Base-by-base conservation (phyloP, 2,329 filamentous ascomycete species). In the Calonectria leucothoes region DNA sequence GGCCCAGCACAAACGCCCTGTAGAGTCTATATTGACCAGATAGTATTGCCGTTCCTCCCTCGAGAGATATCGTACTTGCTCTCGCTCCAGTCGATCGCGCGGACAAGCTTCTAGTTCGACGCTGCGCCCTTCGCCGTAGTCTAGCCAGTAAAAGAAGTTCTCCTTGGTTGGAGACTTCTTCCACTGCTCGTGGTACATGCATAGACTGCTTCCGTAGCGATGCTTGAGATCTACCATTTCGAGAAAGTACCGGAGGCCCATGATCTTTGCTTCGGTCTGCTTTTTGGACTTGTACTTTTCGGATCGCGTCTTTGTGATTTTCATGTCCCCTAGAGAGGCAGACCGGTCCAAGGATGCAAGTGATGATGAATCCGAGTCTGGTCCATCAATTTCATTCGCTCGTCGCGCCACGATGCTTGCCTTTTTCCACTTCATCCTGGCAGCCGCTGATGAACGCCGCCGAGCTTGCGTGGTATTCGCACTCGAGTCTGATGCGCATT, bases 61-160 rank as follows among this genome's bases (percentile, higher is more conserved):
- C 7, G 93, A 95, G 27, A 98, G 86, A 82, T 98, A 98, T 23
- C 96, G 90, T 2, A 98, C 94, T 79, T 93, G 92, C 82, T 98
- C 94, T 29, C 91, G 89, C 66, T 97, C 94, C 8, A 98, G 86
- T 17, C 91, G 88, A 72, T 94, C 93, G 42, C 96, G 89, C 1
- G 95, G 93, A 75, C 95, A 95, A 0, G 91, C 89, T 4, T 91
- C 89, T 15, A 96, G 86, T 75, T 96, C 93, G 52, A 97, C 82
- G 48, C 90, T 83, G 77, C 87, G 91, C 0, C 96, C 96, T 63
- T 93, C 93, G 6, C 96, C 96, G 72, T 94, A 88, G 82, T 98
- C 96, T 1, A 98, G 88, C 95, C 96, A 98, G 85, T 95, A 96
- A 83, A 98, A 98, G 88, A 96, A 98, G 81, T 97, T 98, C 82